A percentile compares a stretch with the other conserved stretches of the same genome.
Evolutionary conservation across 1,284 basidiomycete species (phyloP).

Genomic region (Puccinia sorghi): DNA sequence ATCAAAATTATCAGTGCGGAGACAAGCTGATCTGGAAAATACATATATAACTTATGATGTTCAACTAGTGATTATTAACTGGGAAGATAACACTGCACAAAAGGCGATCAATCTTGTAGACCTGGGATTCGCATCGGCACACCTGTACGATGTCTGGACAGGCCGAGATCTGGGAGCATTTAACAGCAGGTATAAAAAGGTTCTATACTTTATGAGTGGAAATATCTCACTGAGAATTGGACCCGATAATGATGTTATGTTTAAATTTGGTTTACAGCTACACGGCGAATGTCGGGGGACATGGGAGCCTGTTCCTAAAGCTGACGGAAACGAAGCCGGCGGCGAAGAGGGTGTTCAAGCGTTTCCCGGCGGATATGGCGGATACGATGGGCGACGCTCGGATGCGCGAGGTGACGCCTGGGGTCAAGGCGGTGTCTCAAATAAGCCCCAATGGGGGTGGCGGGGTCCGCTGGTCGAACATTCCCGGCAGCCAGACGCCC

Average conservation of each 20-base stretch:
- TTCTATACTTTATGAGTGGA: background rate
- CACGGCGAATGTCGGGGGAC: background rate
- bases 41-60: too few relatives aligned
- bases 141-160: slow-evolving; percentile 7
- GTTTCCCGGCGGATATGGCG: slow-evolving; percentile 7
- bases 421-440: slow-evolving; percentile 2
- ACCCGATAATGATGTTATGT: too few relatives aligned
- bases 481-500: slow-evolving; percentile 5
- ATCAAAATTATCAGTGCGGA: too few relatives aligned
- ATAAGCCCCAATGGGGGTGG: slow-evolving; percentile 18
- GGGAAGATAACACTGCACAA: slow-evolving; percentile 4
- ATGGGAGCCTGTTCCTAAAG: slow-evolving; percentile 34
- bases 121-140: slow-evolving; percentile 35
- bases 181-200: slow-evolving; percentile 3
- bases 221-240: too few relatives aligned
- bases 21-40: too few relatives aligned
- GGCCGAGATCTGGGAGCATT: slow-evolving; percentile 30
- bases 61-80: slow-evolving; percentile 46
- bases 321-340: slow-evolving; percentile 24
- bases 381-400: slow-evolving; percentile 20
- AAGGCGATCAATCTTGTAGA: slow-evolving; percentile 15
- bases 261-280: background rate
- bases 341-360: slow-evolving; percentile 2
- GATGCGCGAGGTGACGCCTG: background rate
- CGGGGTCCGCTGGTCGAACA: slow-evolving; percentile 4